Base-by-base conservation (phyloP, 805 yeast species). In the Candida coquimbonensis region DNA sequence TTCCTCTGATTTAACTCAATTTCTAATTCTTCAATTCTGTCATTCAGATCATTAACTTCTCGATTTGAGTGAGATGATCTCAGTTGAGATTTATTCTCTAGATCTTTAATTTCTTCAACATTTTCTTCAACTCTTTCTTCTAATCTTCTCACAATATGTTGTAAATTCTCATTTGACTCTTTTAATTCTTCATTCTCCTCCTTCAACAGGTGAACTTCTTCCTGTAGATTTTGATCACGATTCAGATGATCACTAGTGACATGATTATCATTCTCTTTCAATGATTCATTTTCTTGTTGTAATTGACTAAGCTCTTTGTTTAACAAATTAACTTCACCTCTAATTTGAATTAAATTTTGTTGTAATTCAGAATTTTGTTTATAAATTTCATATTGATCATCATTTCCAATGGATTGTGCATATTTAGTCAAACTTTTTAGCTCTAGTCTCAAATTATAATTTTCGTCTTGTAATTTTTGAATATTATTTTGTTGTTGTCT, bases 391-490 rank as follows among this genome's bases (percentile, higher is more conserved):
- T 62, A 60, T 38, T 67, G 67, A 34, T 69, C 70, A 37, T 64
- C 64, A 17, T 69, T 73, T 5, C 73, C 48, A 8, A 57, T 57
- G 21, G 67, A 66, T 41, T 68, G 63, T 37, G 70, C 58, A 42
- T 62, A 68, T 52, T 65, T 62, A 6, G 67, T 65, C 29, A 71
- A 57, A 5, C 72, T 67, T 3, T 73, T 70, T 35, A 72, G 60
- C 48, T 71, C 69, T 33, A 72, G 62, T 50, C 70, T 73, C 50
- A 73, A 59, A 44, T 68, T 69, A 51, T 68, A 69, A 48, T 73
- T 73, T 35, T 73, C 77, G 11, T 67, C 61, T 45, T 66, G 61
- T 31, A 73, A 60, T 46, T 59, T 57, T 16, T 62, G 51, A 11
- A 59, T 49, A 37, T 59, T 49, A 38, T 57, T 56, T 44, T 61